Percentiles rank a stretch among this genome's conserved stretches.
Evolutionary conservation across 805 yeast species (phyloP).

Genomic region (Kodamaea restingae): DNA sequence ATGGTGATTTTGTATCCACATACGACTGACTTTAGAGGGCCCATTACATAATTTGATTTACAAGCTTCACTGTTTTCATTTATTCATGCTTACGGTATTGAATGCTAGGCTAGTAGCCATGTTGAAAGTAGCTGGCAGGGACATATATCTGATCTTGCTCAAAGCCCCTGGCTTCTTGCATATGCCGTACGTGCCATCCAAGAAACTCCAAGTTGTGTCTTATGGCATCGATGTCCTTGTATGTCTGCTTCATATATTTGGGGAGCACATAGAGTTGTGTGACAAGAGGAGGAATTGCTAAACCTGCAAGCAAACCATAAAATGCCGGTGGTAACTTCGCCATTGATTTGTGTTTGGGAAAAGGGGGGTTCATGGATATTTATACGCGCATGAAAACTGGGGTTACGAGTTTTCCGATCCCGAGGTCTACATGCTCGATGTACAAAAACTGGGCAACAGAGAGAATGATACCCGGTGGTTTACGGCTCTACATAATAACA

Average conservation of each 20-base stretch:
- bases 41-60: no score
- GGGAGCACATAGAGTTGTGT: slow-evolving; percentile 28
- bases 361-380: not conserved
- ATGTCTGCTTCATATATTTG: slow-evolving; percentile 18
- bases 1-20: no score
- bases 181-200: slow-evolving; percentile 32
- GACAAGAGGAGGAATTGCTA: slow-evolving; percentile 26
- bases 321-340: slow-evolving; percentile 9
- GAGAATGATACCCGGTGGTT: not conserved
- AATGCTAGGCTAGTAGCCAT: slow-evolving; percentile 6
- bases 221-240: slow-evolving; percentile 28
- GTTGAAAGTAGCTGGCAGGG: slow-evolving; percentile 17
- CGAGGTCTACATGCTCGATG: not conserved
- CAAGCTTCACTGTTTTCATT: no score
- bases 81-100: no score
- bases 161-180: slow-evolving; percentile 29
- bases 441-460: not conserved
- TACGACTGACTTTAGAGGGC: no score
- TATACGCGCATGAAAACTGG: not conserved
- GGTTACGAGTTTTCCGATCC: slow-evolving; percentile 1
- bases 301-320: slow-evolving; percentile 27
- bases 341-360: not conserved
- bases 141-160: slow-evolving; percentile 25
- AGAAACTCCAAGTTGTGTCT: slow-evolving; percentile 29
- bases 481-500: not conserved